These are phyloP conservation scores for Trichoderma sp. DNA, from an alignment of 2,329 filamentous ascomycete species.

Conservation along the genomic window DNA sequence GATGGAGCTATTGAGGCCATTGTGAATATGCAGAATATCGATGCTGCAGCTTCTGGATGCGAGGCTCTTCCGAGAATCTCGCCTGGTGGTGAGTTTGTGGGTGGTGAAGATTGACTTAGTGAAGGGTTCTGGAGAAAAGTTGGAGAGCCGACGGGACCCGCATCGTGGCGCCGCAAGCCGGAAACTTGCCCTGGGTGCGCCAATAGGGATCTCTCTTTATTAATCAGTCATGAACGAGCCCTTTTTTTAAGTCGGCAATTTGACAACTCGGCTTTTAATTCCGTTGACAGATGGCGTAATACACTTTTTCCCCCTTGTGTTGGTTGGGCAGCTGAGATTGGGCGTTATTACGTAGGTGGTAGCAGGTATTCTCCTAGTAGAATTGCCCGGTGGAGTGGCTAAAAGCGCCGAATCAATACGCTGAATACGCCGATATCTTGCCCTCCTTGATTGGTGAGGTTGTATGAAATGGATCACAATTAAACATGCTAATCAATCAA, in stretches of 20 bases:
- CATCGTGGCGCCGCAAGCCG: slow-evolving; percentile 19
- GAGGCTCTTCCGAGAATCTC: neutral
- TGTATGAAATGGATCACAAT: neutral
- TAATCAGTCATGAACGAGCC: neutral
- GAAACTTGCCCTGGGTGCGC: neutral
- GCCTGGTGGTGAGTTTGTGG: neutral
- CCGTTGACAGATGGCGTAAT: neutral
- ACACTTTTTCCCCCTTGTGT: neutral
- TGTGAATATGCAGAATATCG: neutral
- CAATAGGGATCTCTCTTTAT: slow-evolving; percentile 9
- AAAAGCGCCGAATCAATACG: neutral
- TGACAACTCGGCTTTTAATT: neutral
- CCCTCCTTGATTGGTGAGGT: neutral
- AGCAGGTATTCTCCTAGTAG: neutral
- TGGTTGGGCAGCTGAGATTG: neutral
- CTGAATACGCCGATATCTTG: neutral
- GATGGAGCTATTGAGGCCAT: slow-evolving; percentile 43
- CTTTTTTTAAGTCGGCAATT: neutral
- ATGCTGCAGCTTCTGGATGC: neutral
- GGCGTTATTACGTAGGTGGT: too few species aligned
- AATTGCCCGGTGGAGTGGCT: neutral
- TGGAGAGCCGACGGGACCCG: slow-evolving; percentile 26
- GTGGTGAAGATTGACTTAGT: neutral
- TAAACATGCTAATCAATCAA: neutral
- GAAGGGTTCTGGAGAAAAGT: slow-evolving; percentile 21